phyloP scores from a whole-genome alignment of 352 stramenopile genomes.

The Phytopythium kandeliae region DNA sequence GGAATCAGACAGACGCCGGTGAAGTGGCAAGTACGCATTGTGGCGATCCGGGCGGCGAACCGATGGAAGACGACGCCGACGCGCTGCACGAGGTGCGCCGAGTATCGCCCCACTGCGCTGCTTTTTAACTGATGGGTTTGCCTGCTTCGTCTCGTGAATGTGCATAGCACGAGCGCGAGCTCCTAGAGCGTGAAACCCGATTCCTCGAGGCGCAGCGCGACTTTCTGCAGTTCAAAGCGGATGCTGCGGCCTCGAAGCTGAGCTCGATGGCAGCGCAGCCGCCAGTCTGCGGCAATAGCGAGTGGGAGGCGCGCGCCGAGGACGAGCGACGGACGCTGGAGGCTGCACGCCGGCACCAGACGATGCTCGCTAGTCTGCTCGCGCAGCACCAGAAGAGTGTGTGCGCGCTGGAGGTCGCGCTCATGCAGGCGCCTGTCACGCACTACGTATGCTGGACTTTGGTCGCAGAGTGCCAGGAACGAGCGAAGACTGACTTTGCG shows the following conservation, averaged over 20 bases:
- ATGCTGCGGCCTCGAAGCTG: slow-evolving; percentile 7
- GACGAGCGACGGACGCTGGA: slow-evolving; percentile 25
- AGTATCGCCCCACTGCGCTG: no score
- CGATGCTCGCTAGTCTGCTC: slow-evolving; percentile 25
- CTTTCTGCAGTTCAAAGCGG: slow-evolving; percentile 42
- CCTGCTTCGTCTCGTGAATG: no score
- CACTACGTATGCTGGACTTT: slow-evolving; percentile 40
- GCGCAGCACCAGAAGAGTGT: slow-evolving; percentile 39
- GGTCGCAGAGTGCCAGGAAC: no score
- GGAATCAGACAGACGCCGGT: not conserved
- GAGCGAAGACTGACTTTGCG: not conserved
- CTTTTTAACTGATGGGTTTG: not conserved
- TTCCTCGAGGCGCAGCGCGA: slow-evolving; percentile 55
- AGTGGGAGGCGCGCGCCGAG: slow-evolving; percentile 6
- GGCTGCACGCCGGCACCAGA: slow-evolving; percentile 16
- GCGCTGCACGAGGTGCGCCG: not conserved
- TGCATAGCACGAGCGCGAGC: slow-evolving; percentile 22
- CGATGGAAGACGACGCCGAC: not conserved
- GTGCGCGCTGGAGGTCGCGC: slow-evolving; percentile 27
- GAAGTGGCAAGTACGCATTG: not conserved
- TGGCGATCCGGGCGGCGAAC: not conserved
- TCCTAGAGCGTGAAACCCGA: slow-evolving; percentile 37
- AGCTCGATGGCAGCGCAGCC: not conserved
- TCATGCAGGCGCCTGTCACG: slow-evolving; percentile 38
- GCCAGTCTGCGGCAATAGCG: not conserved